Conservation (phyloP, 2,329 filamentous ascomycete species). For the Colletotrichum sp. region DNA sequence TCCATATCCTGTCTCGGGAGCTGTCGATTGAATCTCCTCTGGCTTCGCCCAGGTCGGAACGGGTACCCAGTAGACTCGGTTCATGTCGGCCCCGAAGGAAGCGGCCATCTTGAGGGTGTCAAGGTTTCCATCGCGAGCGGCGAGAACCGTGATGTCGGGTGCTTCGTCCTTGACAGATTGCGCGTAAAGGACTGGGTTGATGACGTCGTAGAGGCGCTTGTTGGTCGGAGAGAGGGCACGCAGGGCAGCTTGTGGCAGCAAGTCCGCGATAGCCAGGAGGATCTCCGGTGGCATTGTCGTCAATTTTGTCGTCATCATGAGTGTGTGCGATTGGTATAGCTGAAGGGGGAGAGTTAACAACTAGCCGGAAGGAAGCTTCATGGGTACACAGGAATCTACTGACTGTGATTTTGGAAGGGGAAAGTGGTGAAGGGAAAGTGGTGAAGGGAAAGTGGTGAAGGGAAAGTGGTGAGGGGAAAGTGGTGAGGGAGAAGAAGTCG, state of each 20-base stretch:
- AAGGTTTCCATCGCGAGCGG: not conserved
- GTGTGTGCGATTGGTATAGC: accelerated
- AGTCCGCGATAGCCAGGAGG: not conserved
- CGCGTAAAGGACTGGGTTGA: not conserved
- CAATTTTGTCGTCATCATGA: not conserved
- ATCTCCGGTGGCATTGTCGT: not conserved
- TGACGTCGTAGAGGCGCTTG: not conserved
- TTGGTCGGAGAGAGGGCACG: not conserved
- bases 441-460: no score
- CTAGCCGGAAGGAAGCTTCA: no score
- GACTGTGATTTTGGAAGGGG: no score
- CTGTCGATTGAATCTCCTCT: accelerated
- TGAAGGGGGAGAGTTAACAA: not conserved
- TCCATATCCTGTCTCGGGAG: not conserved
- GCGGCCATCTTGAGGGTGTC: not conserved
- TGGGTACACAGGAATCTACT: no score
- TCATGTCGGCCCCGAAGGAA: not conserved
- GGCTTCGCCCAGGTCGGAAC: not conserved
- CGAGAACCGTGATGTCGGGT: not conserved
- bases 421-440: no score
- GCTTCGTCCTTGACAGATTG: not conserved
- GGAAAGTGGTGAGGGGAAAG: no score
- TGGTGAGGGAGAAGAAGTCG: no score
- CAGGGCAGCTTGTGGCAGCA: not conserved
- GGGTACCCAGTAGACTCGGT: not conserved